A percentile compares a stretch with the other conserved stretches of the same genome.
These are phyloP conservation scores for Strobilomyces confusus DNA, from an alignment of 768 basidiomycete species.

Conservation along the genomic window DNA sequence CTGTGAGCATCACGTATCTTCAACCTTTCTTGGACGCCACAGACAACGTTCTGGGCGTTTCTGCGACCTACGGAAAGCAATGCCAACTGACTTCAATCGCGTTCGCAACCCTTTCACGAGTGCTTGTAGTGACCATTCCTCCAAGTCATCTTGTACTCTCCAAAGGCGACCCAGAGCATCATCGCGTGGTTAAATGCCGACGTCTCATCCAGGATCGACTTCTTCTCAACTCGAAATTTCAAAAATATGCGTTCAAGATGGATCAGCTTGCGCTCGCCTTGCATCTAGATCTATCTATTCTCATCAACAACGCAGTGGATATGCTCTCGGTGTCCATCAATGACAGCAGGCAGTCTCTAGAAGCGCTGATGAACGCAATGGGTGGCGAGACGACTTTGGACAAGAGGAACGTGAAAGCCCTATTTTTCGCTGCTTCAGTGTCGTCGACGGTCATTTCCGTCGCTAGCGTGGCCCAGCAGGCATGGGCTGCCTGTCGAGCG, in stretches of 20 bases:
- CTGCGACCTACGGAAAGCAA: conserved; percentile 38
- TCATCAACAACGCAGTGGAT: conserved; percentile 37
- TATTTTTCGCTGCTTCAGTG: conserved; percentile 27
- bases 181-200: conserved; percentile 7
- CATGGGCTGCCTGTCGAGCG: conserved; percentile 44
- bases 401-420: conserved; percentile 20
- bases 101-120: conserved; percentile 34
- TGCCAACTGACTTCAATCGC: conserved; percentile 37
- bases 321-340: conserved; percentile 31
- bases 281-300: conserved; percentile 35
- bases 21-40: conserved; percentile 29
- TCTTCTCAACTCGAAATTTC: conserved; percentile 25
- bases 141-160: conserved; percentile 8
- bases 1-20: conserved; percentile 23
- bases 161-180: neutral
- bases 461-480: conserved; percentile 34
- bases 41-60: conserved; percentile 35
- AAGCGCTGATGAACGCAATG: conserved; percentile 34
- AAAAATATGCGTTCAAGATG: conserved; percentile 44
- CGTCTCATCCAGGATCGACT: conserved; percentile 30
- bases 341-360: conserved; percentile 29
- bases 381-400: conserved; percentile 34
- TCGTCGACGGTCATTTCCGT: conserved; percentile 17
- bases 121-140: conserved; percentile 34
- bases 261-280: conserved; percentile 41